Percentiles rank a stretch among this genome's conserved stretches.
These are phyloP conservation scores for Fusarium equiseti DNA, from an alignment of 2,329 filamentous ascomycete species.

Conservation along the genomic window DNA sequence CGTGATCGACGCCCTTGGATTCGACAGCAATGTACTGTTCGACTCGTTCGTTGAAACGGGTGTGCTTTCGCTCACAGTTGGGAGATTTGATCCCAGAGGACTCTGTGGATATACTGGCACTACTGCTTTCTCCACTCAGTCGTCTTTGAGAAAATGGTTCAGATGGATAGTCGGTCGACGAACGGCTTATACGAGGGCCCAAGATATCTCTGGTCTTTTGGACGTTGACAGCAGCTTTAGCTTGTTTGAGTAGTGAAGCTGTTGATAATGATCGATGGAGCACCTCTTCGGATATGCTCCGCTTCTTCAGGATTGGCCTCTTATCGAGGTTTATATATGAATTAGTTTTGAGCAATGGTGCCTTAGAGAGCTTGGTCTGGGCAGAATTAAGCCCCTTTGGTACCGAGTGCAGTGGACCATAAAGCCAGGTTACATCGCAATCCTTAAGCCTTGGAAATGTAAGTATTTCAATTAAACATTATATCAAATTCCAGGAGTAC, in stretches of 20 bases:
- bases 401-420: conserved; percentile 87
- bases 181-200: conserved; percentile 69
- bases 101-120: conserved; percentile 72
- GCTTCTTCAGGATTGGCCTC: conserved; percentile 95
- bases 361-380: conserved; percentile 55
- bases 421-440: conserved; percentile 96
- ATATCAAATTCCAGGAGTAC: not conserved
- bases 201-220: conserved; percentile 71
- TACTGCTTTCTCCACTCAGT: conserved; percentile 71
- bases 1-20: too few species aligned
- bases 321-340: conserved; percentile 75
- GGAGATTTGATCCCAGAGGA: conserved; percentile 76
- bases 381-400: conserved; percentile 64
- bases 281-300: conserved; percentile 95
- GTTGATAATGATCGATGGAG: conserved; percentile 88
- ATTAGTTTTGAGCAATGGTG: conserved; percentile 63
- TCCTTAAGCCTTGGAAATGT: conserved; percentile 82
- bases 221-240: conserved; percentile 84
- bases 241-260: conserved; percentile 91
- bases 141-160: conserved; percentile 72
- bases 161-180: conserved; percentile 75
- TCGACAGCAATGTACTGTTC: conserved; percentile 98
- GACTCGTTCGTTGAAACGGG: conserved; percentile 95
- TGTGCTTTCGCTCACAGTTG: conserved; percentile 79
- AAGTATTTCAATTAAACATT: conserved; percentile 42